These are phyloP conservation scores for Leccinum broughii DNA, from an alignment of 768 basidiomycete species.

Conservation along the genomic window DNA sequence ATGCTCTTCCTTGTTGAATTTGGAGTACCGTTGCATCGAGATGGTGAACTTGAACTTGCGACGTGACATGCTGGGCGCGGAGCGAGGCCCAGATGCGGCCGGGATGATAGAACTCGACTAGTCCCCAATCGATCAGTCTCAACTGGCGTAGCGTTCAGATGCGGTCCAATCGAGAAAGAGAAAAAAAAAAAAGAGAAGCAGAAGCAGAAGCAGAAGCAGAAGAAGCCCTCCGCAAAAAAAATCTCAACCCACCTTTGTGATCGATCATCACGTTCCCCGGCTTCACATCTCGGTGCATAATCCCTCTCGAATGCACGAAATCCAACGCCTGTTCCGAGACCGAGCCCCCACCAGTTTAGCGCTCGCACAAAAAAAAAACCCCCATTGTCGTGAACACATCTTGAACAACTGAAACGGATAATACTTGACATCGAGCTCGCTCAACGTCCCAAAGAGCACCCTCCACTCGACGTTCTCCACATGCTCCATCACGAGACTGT, in stretches of 20 bases:
- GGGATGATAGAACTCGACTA: slow-evolving; percentile 77
- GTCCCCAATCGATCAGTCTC: slow-evolving; percentile 71
- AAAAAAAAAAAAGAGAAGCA: neutral
- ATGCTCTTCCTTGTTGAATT: slow-evolving; percentile 98
- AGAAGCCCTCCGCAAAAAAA: neutral
- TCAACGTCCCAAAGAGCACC: slow-evolving; percentile 53
- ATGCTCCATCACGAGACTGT: slow-evolving; percentile 67
- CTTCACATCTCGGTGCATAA: slow-evolving; percentile 72
- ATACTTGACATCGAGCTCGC: slow-evolving; percentile 65
- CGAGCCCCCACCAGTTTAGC: neutral
- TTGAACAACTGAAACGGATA: slow-evolving; percentile 68
- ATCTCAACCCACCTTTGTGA: slow-evolving; percentile 28
- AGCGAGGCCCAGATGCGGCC: slow-evolving; percentile 20
- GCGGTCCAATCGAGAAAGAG: neutral
- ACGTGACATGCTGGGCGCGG: slow-evolving; percentile 68
- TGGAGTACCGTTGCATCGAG: slow-evolving; percentile 98
- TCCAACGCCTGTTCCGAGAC: slow-evolving; percentile 49
- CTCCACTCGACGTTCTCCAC: slow-evolving; percentile 72
- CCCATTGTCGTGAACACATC: slow-evolving; percentile 24
- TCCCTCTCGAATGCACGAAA: slow-evolving; percentile 69
- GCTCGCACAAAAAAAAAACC: neutral
- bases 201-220: too few species aligned
- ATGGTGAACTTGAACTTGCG: slow-evolving; percentile 98
- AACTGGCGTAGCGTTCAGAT: slow-evolving; percentile 34
- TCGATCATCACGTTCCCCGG: slow-evolving; percentile 78